Percentiles rank a stretch among this genome's conserved stretches.
Conservation (phyloP, 345 rosid species). For the Limnanthes douglasii region DNA sequence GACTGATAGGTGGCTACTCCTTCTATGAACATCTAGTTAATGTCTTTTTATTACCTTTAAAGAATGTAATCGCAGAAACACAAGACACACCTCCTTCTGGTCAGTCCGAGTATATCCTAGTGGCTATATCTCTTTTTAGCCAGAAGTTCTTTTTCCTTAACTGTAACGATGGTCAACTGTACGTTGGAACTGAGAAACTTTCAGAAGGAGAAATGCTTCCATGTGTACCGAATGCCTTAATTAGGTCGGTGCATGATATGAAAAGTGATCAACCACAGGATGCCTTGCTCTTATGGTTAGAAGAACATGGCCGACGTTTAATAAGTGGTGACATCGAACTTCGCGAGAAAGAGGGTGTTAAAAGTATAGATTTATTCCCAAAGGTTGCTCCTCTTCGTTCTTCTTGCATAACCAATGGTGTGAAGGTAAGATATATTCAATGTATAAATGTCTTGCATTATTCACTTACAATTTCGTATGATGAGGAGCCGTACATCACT, state of each 20-base stretch:
- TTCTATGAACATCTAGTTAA: constrained; percentile 37
- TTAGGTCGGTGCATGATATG: constrained; percentile 31
- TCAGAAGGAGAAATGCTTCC: constrained; percentile 46
- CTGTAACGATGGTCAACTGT: constrained; percentile 57
- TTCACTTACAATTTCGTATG: too few species aligned
- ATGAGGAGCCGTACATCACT: too few species aligned
- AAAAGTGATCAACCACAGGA: constrained; percentile 43
- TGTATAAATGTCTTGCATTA: too few species aligned
- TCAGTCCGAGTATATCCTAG: constrained; percentile 22
- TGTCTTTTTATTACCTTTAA: constrained; percentile 50
- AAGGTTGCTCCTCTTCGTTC: constrained; percentile 67
- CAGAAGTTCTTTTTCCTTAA: constrained; percentile 61
- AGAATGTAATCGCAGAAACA: constrained; percentile 31
- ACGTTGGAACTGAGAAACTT: constrained; percentile 40
- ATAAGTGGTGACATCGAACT: constrained; percentile 41
- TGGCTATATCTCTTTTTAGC: constrained; percentile 35
- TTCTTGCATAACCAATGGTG: constrained; percentile 62
- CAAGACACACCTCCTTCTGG: constrained; percentile 7
- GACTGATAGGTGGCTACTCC: constrained; percentile 75
- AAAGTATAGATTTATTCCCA: constrained; percentile 53
- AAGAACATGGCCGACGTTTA: constrained; percentile 62
- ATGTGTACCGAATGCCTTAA: constrained; percentile 57
- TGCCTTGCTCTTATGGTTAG: constrained; percentile 81
- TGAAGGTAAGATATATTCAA: constrained; percentile 34
- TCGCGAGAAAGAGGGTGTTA: constrained; percentile 17